Evolutionary conservation across 2,329 filamentous ascomycete genomes (phyloP), one percentile per base, ranked within the genome.

Genomic region (Ophiocordyceps australis): DNA sequence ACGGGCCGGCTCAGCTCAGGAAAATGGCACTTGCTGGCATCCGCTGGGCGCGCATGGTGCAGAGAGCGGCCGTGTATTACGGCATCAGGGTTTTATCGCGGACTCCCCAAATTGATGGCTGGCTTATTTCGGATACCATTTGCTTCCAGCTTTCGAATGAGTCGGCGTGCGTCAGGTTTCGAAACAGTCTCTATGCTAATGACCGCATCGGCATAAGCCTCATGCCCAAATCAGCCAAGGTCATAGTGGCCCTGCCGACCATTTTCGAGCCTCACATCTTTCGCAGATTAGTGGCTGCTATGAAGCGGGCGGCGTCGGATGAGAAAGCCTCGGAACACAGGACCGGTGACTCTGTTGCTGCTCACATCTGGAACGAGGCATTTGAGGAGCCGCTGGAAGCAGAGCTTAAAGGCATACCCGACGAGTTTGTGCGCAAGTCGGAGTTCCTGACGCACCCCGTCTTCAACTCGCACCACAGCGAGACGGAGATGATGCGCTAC

Each of bases 401-500:
- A 28, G 34, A 48, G 7, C 34, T 52, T 27, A 38, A 39, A 8
- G 40, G 39, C 15, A 55, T 77, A 13, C 70, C 75, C 5, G 54
- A 62, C 3, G 35, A 45, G 9, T 63, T 93, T 35, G 69, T 67
- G 43, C 69, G 86, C 44, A 75, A 68, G 14, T 81, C 79, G 1
- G 41, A 61, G 10, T 94, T 77, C 52, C 58, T 95, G 34, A 85
- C 79, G 0, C 85, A 95, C 47, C 80, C 82, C 1, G 81, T 93
- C 15, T 95, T 94, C 66, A 94, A 94, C 59, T 74, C 74, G 2
- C 74, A 95, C 48, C 86, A 92, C 53, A 93, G 83, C 3, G 86
- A 95, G 55, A 94, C 86, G 1, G 82, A 94, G 51, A 67, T 95
- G 39, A 61, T 95, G 26, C 76, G 86, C 22, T 95, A 95, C 54